Conservation (phyloP, 306 rosid genomes). For the barrel medic (Medicago truncatula) region MtrunA17r5.0-ANR NC_053042.1:8874001-8874500, state of each 20-base stretch:
- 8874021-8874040: neutral
- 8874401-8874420: conserved; percentile 7
- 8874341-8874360: conserved; percentile 3
- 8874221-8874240: neutral
- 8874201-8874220: conserved; percentile 13
- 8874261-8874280: conserved; percentile 10
- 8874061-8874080: neutral
- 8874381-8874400: neutral
- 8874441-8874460: conserved; percentile 4
- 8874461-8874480: neutral
- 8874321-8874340: neutral
- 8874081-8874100: neutral
- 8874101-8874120: too few species aligned
- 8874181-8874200: neutral
- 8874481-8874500: conserved; percentile 28
- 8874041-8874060: neutral
- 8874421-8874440: neutral
- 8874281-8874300: conserved; percentile 6
- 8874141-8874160: neutral
- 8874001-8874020: neutral
- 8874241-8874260: neutral
- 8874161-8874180: neutral
- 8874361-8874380: neutral
- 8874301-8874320: neutral
- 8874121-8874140: too few species aligned